Evolutionary conservation across 768 basidiomycete species (phyloP), one percentile per base, ranked within the genome.

Genomic region (Leucogyrophana mollusca): DNA sequence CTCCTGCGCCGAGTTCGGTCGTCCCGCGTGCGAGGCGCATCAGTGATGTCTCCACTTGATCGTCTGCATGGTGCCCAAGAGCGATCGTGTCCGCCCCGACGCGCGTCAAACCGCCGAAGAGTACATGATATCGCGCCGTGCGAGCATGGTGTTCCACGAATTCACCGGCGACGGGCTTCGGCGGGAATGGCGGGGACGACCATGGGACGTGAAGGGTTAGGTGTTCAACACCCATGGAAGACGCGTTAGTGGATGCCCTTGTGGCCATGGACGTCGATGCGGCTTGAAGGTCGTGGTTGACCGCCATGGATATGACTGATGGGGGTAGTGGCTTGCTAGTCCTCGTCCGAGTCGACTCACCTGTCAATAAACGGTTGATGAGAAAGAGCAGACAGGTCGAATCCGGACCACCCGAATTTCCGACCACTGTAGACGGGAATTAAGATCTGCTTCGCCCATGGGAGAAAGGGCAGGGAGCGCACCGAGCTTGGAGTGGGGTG

Each of bases 351-450:
- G 42, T 48, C 50, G 22, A 23, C 16, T 21, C 34, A n/a, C 49
- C 39, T 23, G 41, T 50, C 32, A 83, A 53, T 21, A 76, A 61
- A 20, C 70, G 69, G 32, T 79, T 58, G 30, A 91, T 66, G 11
- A 92, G 76, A 56, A 81, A 89, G 13, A 91, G 70, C 4, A 93
- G 71, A 60, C 86, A 88, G 0, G 84, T 81, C 3, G 90, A 93
- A 62, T 93, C 90, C 9, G 89, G 79, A 2, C 90, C 90, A 6
- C 86, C 90, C 9, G 90, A 92, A 61, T 82, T 83, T 17, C 85
- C 89, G 35, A 91, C 76, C 27, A 78, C 90, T 89, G 45, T 11
- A 44, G 41, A 32, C 40, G 3, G 30, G 30, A 0, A 2, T 4
- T 21, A 14, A 9, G 20, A 20, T 27, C 2, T 5, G 35, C 32